Conservation (phyloP, 192 early-diverging fungal genomes). For the Backusella australiensis region DNA sequence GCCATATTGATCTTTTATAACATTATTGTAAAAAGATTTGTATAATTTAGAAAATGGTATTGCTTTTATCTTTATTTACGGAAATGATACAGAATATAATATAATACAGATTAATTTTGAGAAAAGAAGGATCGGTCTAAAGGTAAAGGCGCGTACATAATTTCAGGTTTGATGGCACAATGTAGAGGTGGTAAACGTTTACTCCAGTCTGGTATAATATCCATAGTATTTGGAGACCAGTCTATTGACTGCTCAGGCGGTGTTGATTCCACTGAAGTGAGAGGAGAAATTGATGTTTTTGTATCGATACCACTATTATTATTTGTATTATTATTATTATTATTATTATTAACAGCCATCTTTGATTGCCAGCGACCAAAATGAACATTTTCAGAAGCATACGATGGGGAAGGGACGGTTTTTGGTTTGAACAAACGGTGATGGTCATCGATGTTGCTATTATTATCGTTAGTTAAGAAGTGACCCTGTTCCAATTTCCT, state of each 20-base stretch:
- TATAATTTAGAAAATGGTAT: background rate
- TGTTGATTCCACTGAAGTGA: background rate
- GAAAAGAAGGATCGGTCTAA: slow-evolving; percentile 8
- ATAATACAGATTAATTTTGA: slow-evolving; percentile 7
- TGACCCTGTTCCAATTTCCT: slow-evolving; percentile 1
- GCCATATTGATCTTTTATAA: too few species aligned
- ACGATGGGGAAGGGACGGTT: background rate
- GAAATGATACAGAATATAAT: background rate
- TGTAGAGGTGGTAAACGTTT: slow-evolving; percentile 3
- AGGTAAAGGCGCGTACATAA: background rate
- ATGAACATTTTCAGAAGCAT: slow-evolving; percentile 15
- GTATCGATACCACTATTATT: background rate
- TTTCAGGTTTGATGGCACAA: background rate
- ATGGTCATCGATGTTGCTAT: background rate
- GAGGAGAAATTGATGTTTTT: background rate
- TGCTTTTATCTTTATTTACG: slow-evolving; percentile 1
- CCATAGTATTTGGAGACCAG: background rate
- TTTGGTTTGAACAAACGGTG: background rate
- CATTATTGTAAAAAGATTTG: too few species aligned
- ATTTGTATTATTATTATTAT: too few species aligned
- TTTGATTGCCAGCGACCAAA: slow-evolving; percentile 15
- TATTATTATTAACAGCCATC: background rate
- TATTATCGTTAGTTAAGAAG: background rate
- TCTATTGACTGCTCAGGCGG: background rate
- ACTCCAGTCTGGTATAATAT: background rate